Evolutionary conservation across 768 basidiomycete species (phyloP).

Genomic region (Mycena polygramma): DNA sequence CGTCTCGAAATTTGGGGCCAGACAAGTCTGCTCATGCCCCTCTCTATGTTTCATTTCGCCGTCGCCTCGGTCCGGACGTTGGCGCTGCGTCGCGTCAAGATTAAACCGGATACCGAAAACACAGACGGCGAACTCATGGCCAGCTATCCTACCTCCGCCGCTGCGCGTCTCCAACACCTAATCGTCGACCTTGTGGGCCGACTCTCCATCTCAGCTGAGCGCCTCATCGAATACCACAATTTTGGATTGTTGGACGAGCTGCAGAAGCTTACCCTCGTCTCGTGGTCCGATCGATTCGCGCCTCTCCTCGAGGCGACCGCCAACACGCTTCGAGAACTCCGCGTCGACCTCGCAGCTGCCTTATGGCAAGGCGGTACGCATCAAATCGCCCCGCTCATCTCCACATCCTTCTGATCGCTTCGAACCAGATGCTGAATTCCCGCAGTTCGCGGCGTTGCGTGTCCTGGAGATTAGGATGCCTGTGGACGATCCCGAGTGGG

Average conservation of each 20-base stretch:
- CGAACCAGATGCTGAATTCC: not conserved
- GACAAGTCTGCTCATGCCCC: not conserved
- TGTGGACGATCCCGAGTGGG: not conserved
- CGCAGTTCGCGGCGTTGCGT: not conserved
- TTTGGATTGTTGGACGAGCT: not conserved
- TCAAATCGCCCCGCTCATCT: not conserved
- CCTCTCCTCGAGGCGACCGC: not conserved
- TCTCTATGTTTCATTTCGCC: not conserved
- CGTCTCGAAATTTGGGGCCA: constrained; percentile 1
- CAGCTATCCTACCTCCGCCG: not conserved
- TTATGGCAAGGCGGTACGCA: not conserved
- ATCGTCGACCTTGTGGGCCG: not conserved
- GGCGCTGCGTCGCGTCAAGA: not conserved
- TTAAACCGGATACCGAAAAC: not conserved
- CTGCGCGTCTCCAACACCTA: not conserved
- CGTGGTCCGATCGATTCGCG: constrained; percentile 2
- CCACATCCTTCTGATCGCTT: not conserved
- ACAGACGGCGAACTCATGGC: not conserved
- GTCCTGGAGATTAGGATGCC: not conserved
- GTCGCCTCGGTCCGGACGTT: not conserved
- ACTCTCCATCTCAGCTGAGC: not conserved
- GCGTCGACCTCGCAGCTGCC: not conserved
- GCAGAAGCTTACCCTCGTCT: not conserved
- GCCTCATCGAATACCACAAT: not conserved
- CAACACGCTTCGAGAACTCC: not conserved